Evolutionary conservation across 805 yeast species (phyloP), one percentile per base, ranked within the genome.

Genomic region (Teunomyces barrocoloradensis): DNA sequence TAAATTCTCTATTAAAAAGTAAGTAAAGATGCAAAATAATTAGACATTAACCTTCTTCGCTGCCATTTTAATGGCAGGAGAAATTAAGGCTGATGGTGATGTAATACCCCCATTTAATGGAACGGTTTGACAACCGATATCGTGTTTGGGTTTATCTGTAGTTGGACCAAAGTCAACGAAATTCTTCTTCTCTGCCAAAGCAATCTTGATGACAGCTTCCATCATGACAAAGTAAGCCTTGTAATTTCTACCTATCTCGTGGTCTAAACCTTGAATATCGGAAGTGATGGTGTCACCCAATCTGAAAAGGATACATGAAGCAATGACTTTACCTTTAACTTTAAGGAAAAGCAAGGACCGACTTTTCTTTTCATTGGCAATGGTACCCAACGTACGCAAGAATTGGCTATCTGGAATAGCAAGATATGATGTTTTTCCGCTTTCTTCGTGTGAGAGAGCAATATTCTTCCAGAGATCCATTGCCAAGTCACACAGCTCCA

Each of bases 151-250:
- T 49, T 68, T 68, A 6, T 71, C 66, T 2, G 78, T 73, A 7
- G 78, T 73, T 3, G 77, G 78, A 3, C 77, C 78, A 52, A 73
- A 73, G 53, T 73, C 77, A 17, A 73, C 74, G 53, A 73, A 73
- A 28, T 59, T 52, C 21, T 64, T 57, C 7, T 68, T 68, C 46
- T 68, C 73, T 38, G 56, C 56, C 43, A 73, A 50, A 0, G 75
- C 78, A 13, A 71, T 69, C 18, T 59, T 57, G 21, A 73, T 71
- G n/a, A 72, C 71, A 37, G 68, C 65, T 55, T 73, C 76, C 77
- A 73, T 73, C 77, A 73, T 73, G 17, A 72, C 78, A 56, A 73
- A 73, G 49, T 73, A 73, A 3, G 75, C 76, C 49, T 69, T 72
- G 51, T 66, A 67, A 38, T 66, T 56, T 27, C 72, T 63, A 10